phyloP scores from a whole-genome alignment of 2,329 filamentous ascomycete genomes.

The Penicillium sp. region DNA sequence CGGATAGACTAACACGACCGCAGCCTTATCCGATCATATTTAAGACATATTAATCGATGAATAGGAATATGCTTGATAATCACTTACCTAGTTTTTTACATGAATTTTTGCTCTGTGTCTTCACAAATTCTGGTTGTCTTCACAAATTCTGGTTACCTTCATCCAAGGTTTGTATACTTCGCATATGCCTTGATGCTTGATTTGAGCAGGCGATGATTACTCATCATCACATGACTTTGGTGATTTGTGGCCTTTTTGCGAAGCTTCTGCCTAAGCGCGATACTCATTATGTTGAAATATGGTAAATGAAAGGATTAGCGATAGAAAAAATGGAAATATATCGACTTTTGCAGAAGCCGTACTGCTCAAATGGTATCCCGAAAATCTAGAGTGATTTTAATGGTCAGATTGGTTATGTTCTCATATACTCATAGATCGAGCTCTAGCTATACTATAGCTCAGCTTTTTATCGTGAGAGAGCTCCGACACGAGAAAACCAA shows the following conservation, averaged over 20 bases:
- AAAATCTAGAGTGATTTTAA: neutral
- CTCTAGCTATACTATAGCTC: neutral
- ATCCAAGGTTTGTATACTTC: too few relatives aligned
- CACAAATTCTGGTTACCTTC: too few relatives aligned
- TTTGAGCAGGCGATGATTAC: neutral
- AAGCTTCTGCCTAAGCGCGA: neutral
- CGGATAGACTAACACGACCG: neutral
- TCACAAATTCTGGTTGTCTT: too few relatives aligned
- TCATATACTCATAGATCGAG: neutral
- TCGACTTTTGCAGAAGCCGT: fast-evolving
- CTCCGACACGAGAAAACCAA: neutral
- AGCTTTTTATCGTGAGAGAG: neutral
- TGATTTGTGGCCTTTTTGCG: slow-evolving; percentile 3
- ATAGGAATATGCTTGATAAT: fast-evolving
- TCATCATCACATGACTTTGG: slow-evolving; percentile 2
- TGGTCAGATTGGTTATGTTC: neutral
- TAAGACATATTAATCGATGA: too few relatives aligned
- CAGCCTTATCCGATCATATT: neutral
- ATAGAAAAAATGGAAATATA: neutral
- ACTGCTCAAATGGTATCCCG: neutral
- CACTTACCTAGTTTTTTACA: too few relatives aligned
- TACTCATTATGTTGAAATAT: too few relatives aligned
- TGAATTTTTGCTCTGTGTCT: too few relatives aligned
- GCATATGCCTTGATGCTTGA: neutral
- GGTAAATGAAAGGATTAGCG: neutral